Conservation (phyloP, 345 rosid genomes). For the Aquilaria yunnanensis region DNA sequence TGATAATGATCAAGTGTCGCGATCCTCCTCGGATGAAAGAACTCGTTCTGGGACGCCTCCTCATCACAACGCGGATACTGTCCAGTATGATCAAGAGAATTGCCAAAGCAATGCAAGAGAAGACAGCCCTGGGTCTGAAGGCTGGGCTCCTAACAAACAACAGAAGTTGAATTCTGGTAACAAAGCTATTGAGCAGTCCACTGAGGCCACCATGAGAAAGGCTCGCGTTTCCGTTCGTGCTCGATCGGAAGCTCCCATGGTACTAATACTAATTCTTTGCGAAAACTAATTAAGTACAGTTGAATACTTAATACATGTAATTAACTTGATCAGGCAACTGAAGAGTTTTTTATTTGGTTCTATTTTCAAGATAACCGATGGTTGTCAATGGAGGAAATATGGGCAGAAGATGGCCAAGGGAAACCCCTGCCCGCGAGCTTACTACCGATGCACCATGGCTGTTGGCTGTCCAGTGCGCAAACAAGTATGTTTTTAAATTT, state of each 20-base stretch:
- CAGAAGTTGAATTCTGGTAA: slow-evolving; percentile 24
- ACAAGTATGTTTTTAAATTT: slow-evolving; percentile 28
- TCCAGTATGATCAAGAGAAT: slow-evolving; percentile 24
- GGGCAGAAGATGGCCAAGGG: slow-evolving; percentile 78
- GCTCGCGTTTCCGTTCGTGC: slow-evolving; percentile 99
- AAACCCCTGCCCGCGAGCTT: slow-evolving; percentile 68
- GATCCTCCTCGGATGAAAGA: slow-evolving; percentile 75
- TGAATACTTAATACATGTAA: background rate
- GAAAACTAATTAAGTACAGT: background rate
- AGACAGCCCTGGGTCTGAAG: slow-evolving; percentile 65
- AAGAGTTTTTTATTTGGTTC: background rate
- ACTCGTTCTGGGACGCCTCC: slow-evolving; percentile 52
- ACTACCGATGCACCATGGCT: slow-evolving; percentile 72
- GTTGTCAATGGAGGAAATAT: slow-evolving; percentile 72
- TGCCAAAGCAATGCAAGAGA: slow-evolving; percentile 49
- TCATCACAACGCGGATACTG: slow-evolving; percentile 20
- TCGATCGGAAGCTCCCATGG: slow-evolving; percentile 98
- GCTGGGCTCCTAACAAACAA: slow-evolving; percentile 52
- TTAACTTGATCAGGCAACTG: background rate
- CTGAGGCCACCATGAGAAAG: slow-evolving; percentile 87
- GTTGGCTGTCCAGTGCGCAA: slow-evolving; percentile 68
- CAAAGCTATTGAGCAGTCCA: slow-evolving; percentile 45
- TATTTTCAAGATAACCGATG: slow-evolving; percentile 25
- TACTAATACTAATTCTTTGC: slow-evolving; percentile 9
- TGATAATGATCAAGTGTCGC: slow-evolving; percentile 35